Base-by-base conservation (phyloP, 2,329 filamentous ascomycete genomes). In the Pseudogymnoascus sp. region DNA sequence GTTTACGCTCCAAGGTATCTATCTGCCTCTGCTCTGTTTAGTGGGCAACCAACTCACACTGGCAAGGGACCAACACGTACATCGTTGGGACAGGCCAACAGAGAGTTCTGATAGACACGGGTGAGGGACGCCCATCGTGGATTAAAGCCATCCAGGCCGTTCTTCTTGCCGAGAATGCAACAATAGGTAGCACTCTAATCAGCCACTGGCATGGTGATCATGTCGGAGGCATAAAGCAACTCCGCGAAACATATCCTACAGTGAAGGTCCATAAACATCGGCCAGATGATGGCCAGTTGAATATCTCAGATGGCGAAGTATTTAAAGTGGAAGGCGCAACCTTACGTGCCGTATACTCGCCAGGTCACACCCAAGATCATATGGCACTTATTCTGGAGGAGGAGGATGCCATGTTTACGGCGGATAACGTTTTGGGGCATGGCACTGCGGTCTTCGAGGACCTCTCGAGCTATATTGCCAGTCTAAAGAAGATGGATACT, bases 121-220 rank as follows among this genome's bases (percentile, higher is more conserved):
- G 90, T 60, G 89, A 96, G 75, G 95, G 93, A 61, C 69, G 67
- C 65, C 84, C 87, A 1, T 81, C 83, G 36, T 99, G 93, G 93
- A 81, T 85, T 45, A 75, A 81, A 0, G 82, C 84, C 0, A 77
- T 99, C 37, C 83, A 84, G 67, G 77, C 80, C 3, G 84, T 88
- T 0, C 81, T 98, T 2, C 75, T 79, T 6, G 77, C 85, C 23
- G 90, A 96, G 73, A 82, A 86, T 23, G 88, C 89, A 19, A 83
- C 80, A 0, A 79, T 98, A 23, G 80, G 85, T n/a, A 79, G 81
- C 16, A 86, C 87, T 0, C 80, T 99, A 21, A 80, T 99, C 60
- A 96, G 93, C 0, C 95, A 99, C 75, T 96, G 93, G 92, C 95
- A 99, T 73, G 83, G 79, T 45, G 95, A 99, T 73, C 95, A 99